phyloP scores from a whole-genome alignment of 306 rosid species.

The Macrotyloma uniflorum region DNA sequence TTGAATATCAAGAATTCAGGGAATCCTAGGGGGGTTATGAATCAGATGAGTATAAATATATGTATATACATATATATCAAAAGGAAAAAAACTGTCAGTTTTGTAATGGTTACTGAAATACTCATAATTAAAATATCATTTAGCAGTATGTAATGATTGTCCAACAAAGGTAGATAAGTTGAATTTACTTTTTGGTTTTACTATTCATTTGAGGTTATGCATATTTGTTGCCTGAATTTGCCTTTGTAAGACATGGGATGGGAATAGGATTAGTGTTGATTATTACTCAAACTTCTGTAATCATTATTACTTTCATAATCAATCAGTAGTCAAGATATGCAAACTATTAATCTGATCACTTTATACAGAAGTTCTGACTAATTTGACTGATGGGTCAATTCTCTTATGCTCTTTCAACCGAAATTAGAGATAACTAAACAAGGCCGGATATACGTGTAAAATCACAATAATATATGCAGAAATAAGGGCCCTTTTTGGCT shows the following conservation, averaged over 20 bases:
- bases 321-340: not conserved
- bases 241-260: not conserved
- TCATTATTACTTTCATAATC: slow-evolving; percentile 33
- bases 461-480: not conserved
- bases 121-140: not conserved
- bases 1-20: slow-evolving; percentile 45
- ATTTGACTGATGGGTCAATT: slow-evolving; percentile 29
- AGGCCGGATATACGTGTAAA: slow-evolving; percentile 6
- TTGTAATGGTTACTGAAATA: not conserved
- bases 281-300: slow-evolving; percentile 9
- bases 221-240: slow-evolving; percentile 1
- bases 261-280: slow-evolving; percentile 24
- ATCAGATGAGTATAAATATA: not conserved
- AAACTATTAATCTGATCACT: slow-evolving; percentile 25
- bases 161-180: not conserved
- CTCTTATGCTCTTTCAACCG: not conserved
- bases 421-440: slow-evolving; percentile 22
- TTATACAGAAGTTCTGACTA: not conserved
- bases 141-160: not conserved
- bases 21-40: slow-evolving; percentile 59
- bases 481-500: not conserved
- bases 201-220: slow-evolving; percentile 6
- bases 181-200: slow-evolving; percentile 6
- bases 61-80: not conserved
- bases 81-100: not conserved